phyloP scores from a whole-genome alignment of 2,329 filamentous ascomycete species.

The Coniochaeta pulveracea region DNA sequence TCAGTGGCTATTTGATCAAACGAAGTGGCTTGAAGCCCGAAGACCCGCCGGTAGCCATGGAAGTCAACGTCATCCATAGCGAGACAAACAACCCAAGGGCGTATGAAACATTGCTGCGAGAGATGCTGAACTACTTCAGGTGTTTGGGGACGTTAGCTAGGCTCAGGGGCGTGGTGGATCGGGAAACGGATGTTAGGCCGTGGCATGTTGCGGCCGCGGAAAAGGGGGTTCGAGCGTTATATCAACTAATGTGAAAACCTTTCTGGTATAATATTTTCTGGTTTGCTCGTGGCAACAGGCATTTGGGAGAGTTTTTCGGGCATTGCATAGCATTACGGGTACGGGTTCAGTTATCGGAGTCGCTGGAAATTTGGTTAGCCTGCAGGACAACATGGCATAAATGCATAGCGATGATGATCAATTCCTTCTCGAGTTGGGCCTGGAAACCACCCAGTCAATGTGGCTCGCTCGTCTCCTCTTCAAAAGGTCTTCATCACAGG shows the following conservation, averaged over 20 bases:
- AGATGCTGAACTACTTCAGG: slow-evolving; percentile 60
- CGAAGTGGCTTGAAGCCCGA: slow-evolving; percentile 42
- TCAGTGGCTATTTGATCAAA: slow-evolving; percentile 57
- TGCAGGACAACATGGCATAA: too few species aligned
- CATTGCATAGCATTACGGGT: too few species aligned
- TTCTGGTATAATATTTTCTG: too few species aligned
- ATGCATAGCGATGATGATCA: too few species aligned
- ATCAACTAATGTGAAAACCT: slow-evolving; percentile 54
- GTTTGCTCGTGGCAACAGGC: too few species aligned
- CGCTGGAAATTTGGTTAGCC: too few species aligned
- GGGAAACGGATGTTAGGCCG: slow-evolving; percentile 52
- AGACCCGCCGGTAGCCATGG: slow-evolving; percentile 49
- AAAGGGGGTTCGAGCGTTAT: slow-evolving; percentile 55
- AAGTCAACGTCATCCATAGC: slow-evolving; percentile 51
- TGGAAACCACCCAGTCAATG: too few species aligned
- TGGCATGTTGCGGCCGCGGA: slow-evolving; percentile 68
- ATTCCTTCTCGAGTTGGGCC: too few species aligned
- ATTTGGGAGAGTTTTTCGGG: too few species aligned
- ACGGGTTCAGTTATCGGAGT: too few species aligned
- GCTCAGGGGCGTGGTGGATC: slow-evolving; percentile 50
- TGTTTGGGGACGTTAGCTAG: slow-evolving; percentile 58
- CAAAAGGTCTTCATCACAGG: too few species aligned
- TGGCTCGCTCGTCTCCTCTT: too few species aligned
- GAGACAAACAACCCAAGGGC: slow-evolving; percentile 36
- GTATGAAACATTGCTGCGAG: slow-evolving; percentile 55